Conservation (phyloP, 2,329 filamentous ascomycete genomes). For the Pseudocercospora macadamiae region DNA sequence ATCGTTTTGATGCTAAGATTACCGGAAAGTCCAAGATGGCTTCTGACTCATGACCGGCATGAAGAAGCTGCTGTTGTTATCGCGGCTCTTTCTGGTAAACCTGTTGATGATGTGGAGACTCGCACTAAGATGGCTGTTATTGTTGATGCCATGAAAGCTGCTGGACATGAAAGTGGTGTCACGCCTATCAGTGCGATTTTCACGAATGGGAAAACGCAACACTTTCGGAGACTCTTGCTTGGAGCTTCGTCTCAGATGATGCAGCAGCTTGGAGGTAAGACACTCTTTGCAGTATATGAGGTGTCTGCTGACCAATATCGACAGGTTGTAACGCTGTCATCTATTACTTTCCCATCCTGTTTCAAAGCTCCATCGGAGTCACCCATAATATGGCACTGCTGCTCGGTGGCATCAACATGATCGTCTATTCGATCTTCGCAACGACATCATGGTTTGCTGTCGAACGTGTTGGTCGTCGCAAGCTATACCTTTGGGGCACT, state of each 20-base stretch:
- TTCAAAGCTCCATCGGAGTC: conserved; percentile 54
- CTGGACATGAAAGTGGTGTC: conserved; percentile 40
- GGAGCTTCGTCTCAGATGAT: conserved; percentile 63
- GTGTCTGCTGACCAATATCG: neutral
- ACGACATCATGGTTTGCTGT: conserved; percentile 66
- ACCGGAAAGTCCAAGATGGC: conserved; percentile 50
- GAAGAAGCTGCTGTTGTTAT: conserved; percentile 55
- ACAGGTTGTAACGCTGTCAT: conserved; percentile 51
- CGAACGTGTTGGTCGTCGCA: conserved; percentile 60
- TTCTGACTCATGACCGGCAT: conserved; percentile 49
- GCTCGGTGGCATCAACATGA: conserved; percentile 41
- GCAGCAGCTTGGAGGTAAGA: conserved; percentile 58
- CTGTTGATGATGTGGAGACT: conserved; percentile 60
- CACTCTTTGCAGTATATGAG: too few species aligned
- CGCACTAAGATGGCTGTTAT: conserved; percentile 48
- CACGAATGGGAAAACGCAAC: conserved; percentile 66
- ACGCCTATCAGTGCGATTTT: conserved; percentile 57
- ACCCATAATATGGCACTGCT: conserved; percentile 47
- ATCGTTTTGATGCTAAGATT: conserved; percentile 47
- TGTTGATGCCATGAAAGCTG: conserved; percentile 17
- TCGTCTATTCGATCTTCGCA: conserved; percentile 24
- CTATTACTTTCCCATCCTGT: conserved; percentile 49
- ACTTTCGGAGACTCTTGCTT: conserved; percentile 66
- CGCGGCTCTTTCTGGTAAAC: conserved; percentile 51
- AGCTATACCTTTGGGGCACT: conserved; percentile 48